A percentile compares a stretch with the other conserved stretches of the same genome.
phyloP scores from a whole-genome alignment of 2,329 filamentous ascomycete genomes.

The Fusarium sp. region DNA sequence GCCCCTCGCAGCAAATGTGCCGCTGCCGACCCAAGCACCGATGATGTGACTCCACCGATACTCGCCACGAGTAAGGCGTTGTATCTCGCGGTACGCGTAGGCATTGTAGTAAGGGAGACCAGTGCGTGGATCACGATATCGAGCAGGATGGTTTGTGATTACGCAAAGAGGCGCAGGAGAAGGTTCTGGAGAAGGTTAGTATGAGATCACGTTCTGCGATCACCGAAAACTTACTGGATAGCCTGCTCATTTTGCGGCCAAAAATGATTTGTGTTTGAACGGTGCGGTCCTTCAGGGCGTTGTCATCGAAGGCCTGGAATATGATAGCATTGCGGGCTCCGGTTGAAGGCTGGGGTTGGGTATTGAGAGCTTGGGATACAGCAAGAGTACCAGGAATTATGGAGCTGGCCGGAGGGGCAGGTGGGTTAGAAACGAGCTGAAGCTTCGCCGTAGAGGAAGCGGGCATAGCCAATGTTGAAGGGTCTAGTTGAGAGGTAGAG shows the following conservation, averaged over 20 bases:
- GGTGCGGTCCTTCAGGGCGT: conserved; percentile 67
- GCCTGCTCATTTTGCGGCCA: conserved; percentile 69
- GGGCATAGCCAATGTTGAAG: conserved; percentile 6
- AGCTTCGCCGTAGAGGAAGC: conserved; percentile 13
- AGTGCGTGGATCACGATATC: conserved; percentile 87
- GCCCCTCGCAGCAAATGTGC: conserved; percentile 74
- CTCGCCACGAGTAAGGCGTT: conserved; percentile 77
- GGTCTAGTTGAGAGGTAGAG: conserved; percentile 3
- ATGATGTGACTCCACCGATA: conserved; percentile 86
- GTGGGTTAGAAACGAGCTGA: conserved; percentile 28
- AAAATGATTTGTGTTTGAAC: conserved; percentile 72
- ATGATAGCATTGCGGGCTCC: conserved; percentile 71
- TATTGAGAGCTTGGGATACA: conserved; percentile 31
- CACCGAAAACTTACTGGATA: conserved; percentile 62
- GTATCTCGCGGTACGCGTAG: conserved; percentile 85
- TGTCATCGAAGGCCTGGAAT: conserved; percentile 71
- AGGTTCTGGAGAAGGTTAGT: conserved; percentile 58
- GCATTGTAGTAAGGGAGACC: conserved; percentile 84
- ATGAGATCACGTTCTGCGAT: not conserved
- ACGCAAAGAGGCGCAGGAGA: conserved; percentile 73
- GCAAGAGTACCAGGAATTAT: conserved; percentile 25
- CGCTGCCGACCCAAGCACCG: conserved; percentile 84
- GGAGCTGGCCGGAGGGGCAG: conserved; percentile 15
- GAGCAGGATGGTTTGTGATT: conserved; percentile 85
- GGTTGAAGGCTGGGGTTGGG: conserved; percentile 48